phyloP scores from a whole-genome alignment of 202 grass and related monocot genomes.

The Zoysia matrella region DNA sequence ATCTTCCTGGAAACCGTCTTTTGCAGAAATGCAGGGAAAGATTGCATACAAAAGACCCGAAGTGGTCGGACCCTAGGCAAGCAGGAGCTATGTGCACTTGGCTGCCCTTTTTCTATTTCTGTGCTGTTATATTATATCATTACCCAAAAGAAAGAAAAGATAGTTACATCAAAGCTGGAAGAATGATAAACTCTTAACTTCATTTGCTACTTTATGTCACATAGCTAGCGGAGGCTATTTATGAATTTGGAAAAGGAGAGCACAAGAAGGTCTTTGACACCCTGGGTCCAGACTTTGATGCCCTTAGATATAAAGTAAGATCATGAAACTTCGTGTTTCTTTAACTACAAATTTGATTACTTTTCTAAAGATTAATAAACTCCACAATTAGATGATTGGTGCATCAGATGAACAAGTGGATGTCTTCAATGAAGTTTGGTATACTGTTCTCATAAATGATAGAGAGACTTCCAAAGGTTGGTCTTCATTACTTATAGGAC shows the following conservation, averaged over 20 bases:
- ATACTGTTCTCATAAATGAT: too few relatives aligned
- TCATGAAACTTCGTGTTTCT: constrained; percentile 21
- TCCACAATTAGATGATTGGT: too few relatives aligned
- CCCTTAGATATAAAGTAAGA: constrained; percentile 63
- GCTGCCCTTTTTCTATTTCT: too few relatives aligned
- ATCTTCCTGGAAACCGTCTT: too few relatives aligned
- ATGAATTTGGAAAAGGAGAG: constrained; percentile 70
- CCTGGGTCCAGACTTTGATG: constrained; percentile 65
- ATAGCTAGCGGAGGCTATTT: constrained; percentile 72
- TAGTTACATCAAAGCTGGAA: background rate
- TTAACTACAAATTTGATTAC: background rate
- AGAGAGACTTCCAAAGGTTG: too few relatives aligned
- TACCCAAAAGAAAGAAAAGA: background rate
- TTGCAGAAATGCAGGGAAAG: too few relatives aligned
- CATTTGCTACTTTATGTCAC: constrained; percentile 22
- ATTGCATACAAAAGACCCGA: too few relatives aligned
- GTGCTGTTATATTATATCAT: background rate
- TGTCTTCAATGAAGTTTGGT: too few relatives aligned
- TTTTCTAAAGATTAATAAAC: constrained; percentile 33
- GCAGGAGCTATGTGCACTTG: too few relatives aligned
- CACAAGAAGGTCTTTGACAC: constrained; percentile 61
- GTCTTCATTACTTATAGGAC: background rate
- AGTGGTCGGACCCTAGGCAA: too few relatives aligned
- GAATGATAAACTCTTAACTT: constrained; percentile 8
- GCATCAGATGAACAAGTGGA: too few relatives aligned